Conservation (phyloP, 2,329 filamentous ascomycete species). For the Chaetomium sp. region DNA sequence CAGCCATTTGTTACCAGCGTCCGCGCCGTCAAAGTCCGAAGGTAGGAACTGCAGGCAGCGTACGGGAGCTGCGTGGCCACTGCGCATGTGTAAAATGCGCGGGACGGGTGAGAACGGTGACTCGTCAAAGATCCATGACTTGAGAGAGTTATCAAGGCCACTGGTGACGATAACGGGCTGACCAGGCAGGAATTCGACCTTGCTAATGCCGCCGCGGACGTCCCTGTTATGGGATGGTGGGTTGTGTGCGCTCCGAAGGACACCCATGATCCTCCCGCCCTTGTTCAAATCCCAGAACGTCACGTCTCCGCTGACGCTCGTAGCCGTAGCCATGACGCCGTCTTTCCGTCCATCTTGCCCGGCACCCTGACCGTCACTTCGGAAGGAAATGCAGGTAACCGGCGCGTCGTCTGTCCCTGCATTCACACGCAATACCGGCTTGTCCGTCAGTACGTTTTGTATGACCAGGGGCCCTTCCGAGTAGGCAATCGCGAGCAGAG, state of each 20-base stretch:
- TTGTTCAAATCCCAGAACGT: slow-evolving; percentile 95
- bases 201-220: slow-evolving; percentile 74
- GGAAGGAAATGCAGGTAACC: slow-evolving; percentile 80
- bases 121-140: slow-evolving; percentile 95
- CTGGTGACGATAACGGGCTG: slow-evolving; percentile 88
- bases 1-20: slow-evolving; percentile 87
- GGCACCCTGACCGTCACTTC: slow-evolving; percentile 81
- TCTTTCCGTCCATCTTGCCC: slow-evolving; percentile 78
- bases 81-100: slow-evolving; percentile 75
- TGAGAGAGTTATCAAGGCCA: slow-evolving; percentile 86
- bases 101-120: slow-evolving; percentile 83
- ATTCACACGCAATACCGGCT: slow-evolving; percentile 61
- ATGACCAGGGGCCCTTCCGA: slow-evolving; percentile 71
- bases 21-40: slow-evolving; percentile 80
- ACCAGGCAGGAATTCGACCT: slow-evolving; percentile 79
- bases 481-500: slow-evolving; percentile 82
- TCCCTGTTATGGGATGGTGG: slow-evolving; percentile 53
- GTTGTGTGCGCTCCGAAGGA: slow-evolving; percentile 82
- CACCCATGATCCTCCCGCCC: slow-evolving; percentile 77
- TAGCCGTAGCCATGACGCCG: slow-evolving; percentile 91
- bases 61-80: slow-evolving; percentile 82
- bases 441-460: slow-evolving; percentile 75
- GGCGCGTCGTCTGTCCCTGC: slow-evolving; percentile 58
- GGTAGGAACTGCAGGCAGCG: slow-evolving; percentile 80
- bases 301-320: slow-evolving; percentile 72